Conservation (phyloP, 768 basidiomycete species). For the Leccinum subgranulosum region DNA sequence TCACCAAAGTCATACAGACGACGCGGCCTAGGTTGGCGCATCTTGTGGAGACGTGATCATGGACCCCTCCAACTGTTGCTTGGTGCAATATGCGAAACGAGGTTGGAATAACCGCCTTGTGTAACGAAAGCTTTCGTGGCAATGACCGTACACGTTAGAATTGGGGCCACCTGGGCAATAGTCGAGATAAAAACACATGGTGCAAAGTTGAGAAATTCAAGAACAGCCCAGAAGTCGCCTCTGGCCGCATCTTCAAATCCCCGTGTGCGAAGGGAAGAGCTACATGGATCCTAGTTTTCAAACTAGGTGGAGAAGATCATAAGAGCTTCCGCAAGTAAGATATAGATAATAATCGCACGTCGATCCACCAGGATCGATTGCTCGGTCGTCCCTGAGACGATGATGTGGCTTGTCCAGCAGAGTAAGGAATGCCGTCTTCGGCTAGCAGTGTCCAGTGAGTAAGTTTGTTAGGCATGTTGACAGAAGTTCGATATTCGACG, state of each 20-base stretch:
- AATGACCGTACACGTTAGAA: neutral
- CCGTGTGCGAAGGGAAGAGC: neutral
- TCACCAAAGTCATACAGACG: neutral
- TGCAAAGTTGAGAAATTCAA: neutral
- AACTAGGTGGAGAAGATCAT: neutral
- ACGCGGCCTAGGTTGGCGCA: neutral
- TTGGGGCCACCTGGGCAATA: neutral
- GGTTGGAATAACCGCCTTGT: neutral
- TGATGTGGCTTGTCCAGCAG: neutral
- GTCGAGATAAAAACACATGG: neutral
- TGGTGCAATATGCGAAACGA: neutral
- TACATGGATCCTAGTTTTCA: neutral
- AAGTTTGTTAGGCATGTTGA: neutral
- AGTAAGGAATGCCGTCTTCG: neutral
- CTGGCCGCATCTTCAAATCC: neutral
- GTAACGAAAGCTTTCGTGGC: neutral
- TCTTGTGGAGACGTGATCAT: neutral
- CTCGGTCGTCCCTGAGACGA: neutral
- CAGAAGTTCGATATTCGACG: neutral
- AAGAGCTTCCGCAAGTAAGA: neutral
- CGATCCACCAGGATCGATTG: neutral
- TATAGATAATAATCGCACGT: neutral
- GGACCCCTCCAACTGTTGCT: neutral
- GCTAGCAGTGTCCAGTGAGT: neutral
- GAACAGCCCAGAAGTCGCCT: neutral